These are phyloP conservation scores for Fusarium sp. DNA, from an alignment of 2,329 filamentous ascomycete genomes.

Conservation along the genomic window DNA sequence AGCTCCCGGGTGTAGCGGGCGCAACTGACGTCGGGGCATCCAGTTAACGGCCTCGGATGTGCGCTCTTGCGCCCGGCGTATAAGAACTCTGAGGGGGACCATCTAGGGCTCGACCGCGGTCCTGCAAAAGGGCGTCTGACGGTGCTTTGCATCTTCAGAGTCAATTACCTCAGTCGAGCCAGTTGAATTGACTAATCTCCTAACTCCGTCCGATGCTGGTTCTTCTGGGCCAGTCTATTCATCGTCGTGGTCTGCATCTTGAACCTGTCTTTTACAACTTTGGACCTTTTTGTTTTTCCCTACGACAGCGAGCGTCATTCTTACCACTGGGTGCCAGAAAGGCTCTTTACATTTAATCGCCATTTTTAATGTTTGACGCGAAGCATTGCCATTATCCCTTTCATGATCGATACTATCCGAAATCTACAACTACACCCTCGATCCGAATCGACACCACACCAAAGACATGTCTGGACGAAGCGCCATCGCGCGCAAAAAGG, in stretches of 20 bases:
- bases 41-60: constrained; percentile 19
- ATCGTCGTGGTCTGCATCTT: neutral
- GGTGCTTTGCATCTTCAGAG: constrained; percentile 5
- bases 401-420: neutral
- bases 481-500: constrained; percentile 70
- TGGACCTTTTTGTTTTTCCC: neutral
- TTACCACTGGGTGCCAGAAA: neutral
- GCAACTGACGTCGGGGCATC: constrained; percentile 12
- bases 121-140: neutral
- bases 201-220: neutral
- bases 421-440: neutral
- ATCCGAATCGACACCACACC: neutral
- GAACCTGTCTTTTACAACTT: neutral
- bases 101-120: constrained; percentile 9
- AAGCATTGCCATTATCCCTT: neutral
- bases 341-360: neutral
- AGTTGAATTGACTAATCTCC: neutral
- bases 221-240: neutral
- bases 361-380: neutral
- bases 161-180: neutral
- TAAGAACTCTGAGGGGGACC: constrained; percentile 2
- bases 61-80: constrained; percentile 12
- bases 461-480: constrained; percentile 67
- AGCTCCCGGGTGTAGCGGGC: constrained; percentile 27
- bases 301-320: neutral